These are phyloP conservation scores for Neonectria hederae DNA, from an alignment of 2,329 filamentous ascomycete genomes.

Conservation along the genomic window DNA sequence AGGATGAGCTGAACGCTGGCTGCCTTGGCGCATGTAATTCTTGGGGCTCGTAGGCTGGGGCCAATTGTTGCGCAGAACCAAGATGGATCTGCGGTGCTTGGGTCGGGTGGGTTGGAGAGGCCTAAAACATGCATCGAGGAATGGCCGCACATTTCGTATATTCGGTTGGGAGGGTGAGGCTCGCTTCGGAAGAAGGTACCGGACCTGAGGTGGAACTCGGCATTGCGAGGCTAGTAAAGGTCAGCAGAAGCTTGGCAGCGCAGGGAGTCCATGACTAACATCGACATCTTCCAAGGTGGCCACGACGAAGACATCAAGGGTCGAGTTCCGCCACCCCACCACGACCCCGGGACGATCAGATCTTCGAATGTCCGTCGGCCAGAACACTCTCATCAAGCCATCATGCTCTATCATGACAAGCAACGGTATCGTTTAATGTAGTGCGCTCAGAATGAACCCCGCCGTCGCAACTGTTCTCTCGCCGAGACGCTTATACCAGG, in stretches of 20 bases:
- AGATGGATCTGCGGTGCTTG: slow-evolving; percentile 67
- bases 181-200: slow-evolving; percentile 86
- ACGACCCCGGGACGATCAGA: slow-evolving; percentile 83
- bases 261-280: slow-evolving; percentile 58
- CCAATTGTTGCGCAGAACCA: slow-evolving; percentile 72
- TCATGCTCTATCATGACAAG: slow-evolving; percentile 76
- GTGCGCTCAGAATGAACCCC: slow-evolving; percentile 84
- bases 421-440: slow-evolving; percentile 40
- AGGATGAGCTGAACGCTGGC: slow-evolving; percentile 86
- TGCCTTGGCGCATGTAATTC: slow-evolving; percentile 75
- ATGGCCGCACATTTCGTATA: slow-evolving; percentile 86
- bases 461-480: slow-evolving; percentile 90
- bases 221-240: slow-evolving; percentile 70
- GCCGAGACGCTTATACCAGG: slow-evolving; percentile 86
- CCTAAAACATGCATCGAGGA: slow-evolving; percentile 87
- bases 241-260: slow-evolving; percentile 35
- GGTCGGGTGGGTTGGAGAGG: slow-evolving; percentile 72
- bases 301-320: slow-evolving; percentile 88
- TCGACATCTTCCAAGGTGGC: slow-evolving; percentile 91
- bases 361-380: slow-evolving; percentile 85
- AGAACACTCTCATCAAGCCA: slow-evolving; percentile 98
- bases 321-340: slow-evolving; percentile 95
- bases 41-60: slow-evolving; percentile 67
- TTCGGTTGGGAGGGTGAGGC: slow-evolving; percentile 79
- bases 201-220: slow-evolving; percentile 86